Conservation (phyloP, 495 filamentous ascomycete species). For the Aspergillus asperescens region DNA sequence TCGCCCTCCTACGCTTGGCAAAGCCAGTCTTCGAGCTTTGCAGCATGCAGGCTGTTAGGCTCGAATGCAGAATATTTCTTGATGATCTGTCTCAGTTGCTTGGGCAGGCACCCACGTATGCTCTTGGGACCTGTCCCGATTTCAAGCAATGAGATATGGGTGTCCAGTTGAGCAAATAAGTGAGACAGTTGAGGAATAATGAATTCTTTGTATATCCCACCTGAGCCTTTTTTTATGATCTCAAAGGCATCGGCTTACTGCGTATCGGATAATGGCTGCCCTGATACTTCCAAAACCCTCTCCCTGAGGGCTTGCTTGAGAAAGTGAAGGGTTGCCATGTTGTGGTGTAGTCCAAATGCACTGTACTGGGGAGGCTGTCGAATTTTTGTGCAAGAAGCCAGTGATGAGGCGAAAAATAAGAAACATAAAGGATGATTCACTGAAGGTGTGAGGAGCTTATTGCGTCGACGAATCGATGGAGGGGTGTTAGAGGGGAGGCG, state of each 20-base stretch:
- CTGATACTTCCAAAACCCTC: conserved; percentile 26
- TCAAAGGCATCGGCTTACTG: conserved; percentile 52
- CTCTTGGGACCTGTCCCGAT: conserved; percentile 57
- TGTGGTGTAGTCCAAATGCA: too few species aligned
- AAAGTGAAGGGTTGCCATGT: conserved; percentile 49
- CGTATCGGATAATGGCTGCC: conserved; percentile 46
- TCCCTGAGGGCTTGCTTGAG: conserved; percentile 48
- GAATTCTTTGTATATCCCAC: conserved; percentile 47
- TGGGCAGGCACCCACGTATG: conserved; percentile 49
- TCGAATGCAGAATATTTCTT: conserved; percentile 52
- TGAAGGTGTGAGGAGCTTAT: too few species aligned
- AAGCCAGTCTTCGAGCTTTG: conserved; percentile 46
- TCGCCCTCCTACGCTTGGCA: too few species aligned
- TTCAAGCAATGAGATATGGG: conserved; percentile 52
- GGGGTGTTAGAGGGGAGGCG: too few species aligned
- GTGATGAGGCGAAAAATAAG: too few species aligned
- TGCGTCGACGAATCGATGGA: too few species aligned
- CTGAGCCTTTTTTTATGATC: conserved; percentile 39
- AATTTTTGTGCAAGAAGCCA: too few species aligned
- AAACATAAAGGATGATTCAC: too few species aligned
- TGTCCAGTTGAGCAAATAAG: conserved; percentile 45
- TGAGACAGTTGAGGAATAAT: conserved; percentile 52
- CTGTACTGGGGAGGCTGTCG: too few species aligned
- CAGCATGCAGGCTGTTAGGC: conserved; percentile 49
- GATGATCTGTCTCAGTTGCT: conserved; percentile 41